Conservation (phyloP, 1,139 yeast species). For the Yamadazyma songkhlaensis region DNA sequence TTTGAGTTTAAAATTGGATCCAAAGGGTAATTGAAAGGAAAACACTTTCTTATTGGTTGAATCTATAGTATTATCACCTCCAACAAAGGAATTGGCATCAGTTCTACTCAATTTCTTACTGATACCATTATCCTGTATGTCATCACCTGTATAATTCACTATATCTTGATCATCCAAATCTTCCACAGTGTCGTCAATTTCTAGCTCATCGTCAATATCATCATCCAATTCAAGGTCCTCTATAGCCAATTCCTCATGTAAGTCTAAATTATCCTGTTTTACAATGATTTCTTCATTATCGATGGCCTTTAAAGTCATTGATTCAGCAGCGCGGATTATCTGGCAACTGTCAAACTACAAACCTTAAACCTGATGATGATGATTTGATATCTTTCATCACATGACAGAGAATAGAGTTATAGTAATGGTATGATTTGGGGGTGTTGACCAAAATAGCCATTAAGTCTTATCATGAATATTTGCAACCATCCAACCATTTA, state of each 20-base stretch:
- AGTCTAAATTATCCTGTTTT: not conserved
- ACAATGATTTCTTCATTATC: too few species aligned
- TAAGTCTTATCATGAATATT: too few species aligned
- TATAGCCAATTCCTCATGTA: not conserved
- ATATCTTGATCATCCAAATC: not conserved
- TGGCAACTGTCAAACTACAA: too few species aligned
- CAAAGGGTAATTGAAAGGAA: slow-evolving; percentile 42
- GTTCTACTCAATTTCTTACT: slow-evolving; percentile 17
- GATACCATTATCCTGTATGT: not conserved
- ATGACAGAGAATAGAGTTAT: too few species aligned
- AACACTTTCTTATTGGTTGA: slow-evolving; percentile 26
- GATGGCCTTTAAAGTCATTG: too few species aligned
- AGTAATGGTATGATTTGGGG: too few species aligned
- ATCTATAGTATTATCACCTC: slow-evolving; percentile 29
- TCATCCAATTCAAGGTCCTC: not conserved
- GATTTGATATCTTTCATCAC: too few species aligned
- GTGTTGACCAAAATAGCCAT: too few species aligned
- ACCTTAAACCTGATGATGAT: too few species aligned
- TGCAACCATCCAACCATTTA: too few species aligned
- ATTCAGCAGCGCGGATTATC: too few species aligned
- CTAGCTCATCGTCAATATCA: too few species aligned
- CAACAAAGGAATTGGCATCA: slow-evolving; percentile 42
- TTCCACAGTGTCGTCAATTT: not conserved
- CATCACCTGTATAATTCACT: not conserved
- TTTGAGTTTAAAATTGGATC: slow-evolving; percentile 15